phyloP scores from a whole-genome alignment of 2,329 filamentous ascomycete species.

The Aspergillus costaricaensis region DNA sequence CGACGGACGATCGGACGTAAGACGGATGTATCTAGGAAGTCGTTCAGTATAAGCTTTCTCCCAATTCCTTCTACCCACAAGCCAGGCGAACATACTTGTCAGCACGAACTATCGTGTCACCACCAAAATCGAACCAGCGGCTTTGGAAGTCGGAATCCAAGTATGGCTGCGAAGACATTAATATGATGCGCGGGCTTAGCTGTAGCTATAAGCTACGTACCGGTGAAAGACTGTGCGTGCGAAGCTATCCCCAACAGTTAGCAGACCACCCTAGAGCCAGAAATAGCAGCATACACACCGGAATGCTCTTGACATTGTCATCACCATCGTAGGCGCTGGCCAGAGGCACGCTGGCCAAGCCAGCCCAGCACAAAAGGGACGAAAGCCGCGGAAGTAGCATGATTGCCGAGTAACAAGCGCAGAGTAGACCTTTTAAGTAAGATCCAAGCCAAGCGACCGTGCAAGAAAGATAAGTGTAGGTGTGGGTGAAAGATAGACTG shows the following conservation, averaged over 20 bases:
- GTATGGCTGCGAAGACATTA: conserved; percentile 68
- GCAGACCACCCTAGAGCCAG: neutral
- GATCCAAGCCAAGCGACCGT: conserved; percentile 2
- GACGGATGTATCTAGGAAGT: conserved; percentile 74
- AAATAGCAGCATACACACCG: conserved; percentile 52
- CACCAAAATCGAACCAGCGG: conserved; percentile 98
- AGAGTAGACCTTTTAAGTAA: neutral
- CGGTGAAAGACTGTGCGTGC: conserved; percentile 80
- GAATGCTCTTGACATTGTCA: conserved; percentile 64
- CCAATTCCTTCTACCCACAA: neutral
- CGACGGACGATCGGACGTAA: conserved; percentile 86
- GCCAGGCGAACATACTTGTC: conserved; percentile 52
- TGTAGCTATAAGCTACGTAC: conserved; percentile 53
- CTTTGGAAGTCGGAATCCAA: conserved; percentile 97
- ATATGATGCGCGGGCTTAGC: conserved; percentile 1
- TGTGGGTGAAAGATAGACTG: conserved; percentile 19
- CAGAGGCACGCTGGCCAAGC: conserved; percentile 34
- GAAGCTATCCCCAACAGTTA: conserved; percentile 59
- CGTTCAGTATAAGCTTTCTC: conserved; percentile 13
- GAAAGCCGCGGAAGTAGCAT: conserved; percentile 40
- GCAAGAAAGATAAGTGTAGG: conserved; percentile 8
- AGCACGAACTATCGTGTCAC: conserved; percentile 80
- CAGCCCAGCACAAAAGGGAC: conserved; percentile 38
- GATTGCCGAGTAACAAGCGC: conserved; percentile 7
- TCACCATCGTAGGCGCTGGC: conserved; percentile 48